Evolutionary conservation across 2,329 filamentous ascomycete genomes (phyloP), one percentile per base, ranked within the genome.

Genomic region (Teratosphaeria pseudoeucalypti): DNA sequence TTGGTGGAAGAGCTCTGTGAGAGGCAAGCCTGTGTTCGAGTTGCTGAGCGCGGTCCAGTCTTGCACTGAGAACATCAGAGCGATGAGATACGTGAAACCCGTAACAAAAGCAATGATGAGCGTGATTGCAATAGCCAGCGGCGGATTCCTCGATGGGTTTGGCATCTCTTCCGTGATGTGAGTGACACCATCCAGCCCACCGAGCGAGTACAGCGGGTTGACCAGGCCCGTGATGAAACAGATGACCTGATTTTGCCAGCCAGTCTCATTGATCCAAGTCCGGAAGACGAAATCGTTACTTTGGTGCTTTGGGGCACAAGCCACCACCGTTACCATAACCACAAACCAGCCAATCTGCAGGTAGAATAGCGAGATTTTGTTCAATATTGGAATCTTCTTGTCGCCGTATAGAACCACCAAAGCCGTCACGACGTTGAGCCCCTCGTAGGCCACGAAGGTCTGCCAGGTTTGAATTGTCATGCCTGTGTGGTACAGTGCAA

Each of bases 171-270:
- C 79, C 0, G 79, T 78, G 52, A 82, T 71, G 65, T 81, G 78
- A 3, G 77, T 78, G 9, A 78, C 78, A 43, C 73, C 75, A 66
- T 81, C 79, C 14, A 81, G 73, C 57, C 78, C 37, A n/a, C 37
- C 37, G 6, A 43, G 79, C 16, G 77, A 76, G 61, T 80, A 81
- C 43, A 75, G 72, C 75, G 76, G 81, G 64, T 80, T 80, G 60
- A 81, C 76, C 6, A 81, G 71, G 34, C 79, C 79, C 56, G 79
- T 76, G 53, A 82, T 76, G 68, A 81, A 81, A 23, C 77, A 78
- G 53, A 81, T 76, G 26, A 77, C 78, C 60, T 73, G 72, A 53
- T 73, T 68, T 10, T 65, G 59, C 78, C 77, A 81, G 26, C 77
- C 79, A 0, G 77, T 80, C 61, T 76, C 76, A 68, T 81, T 82